A percentile compares a stretch with the other conserved stretches of the same genome.
These are phyloP conservation scores for Metroxylon sagu DNA, from an alignment of 176 grass and related monocot genomes.

Conservation along the genomic window DNA sequence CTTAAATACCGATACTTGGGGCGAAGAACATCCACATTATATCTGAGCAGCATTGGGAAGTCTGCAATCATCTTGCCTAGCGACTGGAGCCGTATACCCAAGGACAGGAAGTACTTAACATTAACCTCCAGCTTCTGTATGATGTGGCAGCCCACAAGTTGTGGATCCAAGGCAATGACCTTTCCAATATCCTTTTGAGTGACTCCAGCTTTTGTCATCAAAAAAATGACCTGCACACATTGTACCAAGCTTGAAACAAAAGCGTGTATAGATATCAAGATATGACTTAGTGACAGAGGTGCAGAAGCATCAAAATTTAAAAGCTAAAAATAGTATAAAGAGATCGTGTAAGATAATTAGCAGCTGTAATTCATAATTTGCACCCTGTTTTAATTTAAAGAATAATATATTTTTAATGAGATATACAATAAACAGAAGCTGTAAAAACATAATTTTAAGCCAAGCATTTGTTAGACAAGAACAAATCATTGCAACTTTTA, in stretches of 20 bases:
- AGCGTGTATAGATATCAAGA: neutral
- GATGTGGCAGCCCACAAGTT: conserved; percentile 90
- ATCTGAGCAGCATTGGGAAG: conserved; percentile 83
- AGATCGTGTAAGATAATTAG: no score
- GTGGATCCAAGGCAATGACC: conserved; percentile 82
- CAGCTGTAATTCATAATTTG: no score
- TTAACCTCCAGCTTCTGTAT: conserved; percentile 67
- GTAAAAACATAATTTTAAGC: no score
- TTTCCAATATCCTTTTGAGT: conserved; percentile 71
- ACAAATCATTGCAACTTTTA: no score
- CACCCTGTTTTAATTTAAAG: no score
- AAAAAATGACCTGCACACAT: conserved; percentile 53
- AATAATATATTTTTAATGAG: no score
- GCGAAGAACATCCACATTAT: conserved; percentile 62
- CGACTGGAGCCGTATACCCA: conserved; percentile 59
- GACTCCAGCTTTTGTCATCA: conserved; percentile 76
- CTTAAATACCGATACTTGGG: conserved; percentile 87
- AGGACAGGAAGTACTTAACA: conserved; percentile 77
- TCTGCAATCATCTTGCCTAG: conserved; percentile 78
- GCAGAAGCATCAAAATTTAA: no score
- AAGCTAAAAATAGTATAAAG: no score
- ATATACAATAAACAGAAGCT: no score
- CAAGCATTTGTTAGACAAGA: no score
- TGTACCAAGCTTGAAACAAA: neutral
- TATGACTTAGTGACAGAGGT: no score